Evolutionary conservation across 2,329 filamentous ascomycete genomes (phyloP).

Genomic region (Tolypocladium sp.): DNA sequence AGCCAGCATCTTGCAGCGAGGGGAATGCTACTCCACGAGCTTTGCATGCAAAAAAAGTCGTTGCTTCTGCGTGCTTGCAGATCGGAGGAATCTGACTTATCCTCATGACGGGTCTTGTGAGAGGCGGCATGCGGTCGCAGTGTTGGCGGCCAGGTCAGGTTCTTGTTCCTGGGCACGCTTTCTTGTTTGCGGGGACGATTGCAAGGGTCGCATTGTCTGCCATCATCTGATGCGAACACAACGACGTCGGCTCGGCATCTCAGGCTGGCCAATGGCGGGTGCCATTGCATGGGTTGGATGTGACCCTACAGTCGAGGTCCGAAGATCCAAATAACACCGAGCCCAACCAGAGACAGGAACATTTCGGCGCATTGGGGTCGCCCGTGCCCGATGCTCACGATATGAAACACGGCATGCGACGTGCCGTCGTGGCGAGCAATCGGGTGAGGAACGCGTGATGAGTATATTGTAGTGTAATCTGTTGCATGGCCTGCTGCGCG

Average conservation of each 20-base stretch:
- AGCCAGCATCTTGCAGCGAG: not conserved
- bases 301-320: not conserved
- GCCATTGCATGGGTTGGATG: not conserved
- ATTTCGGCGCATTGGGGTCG: not conserved
- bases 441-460: not conserved
- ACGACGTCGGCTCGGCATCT: not conserved
- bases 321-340: not conserved
- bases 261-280: not conserved
- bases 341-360: not conserved
- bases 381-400: not conserved
- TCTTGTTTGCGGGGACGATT: not conserved
- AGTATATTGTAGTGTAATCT: not conserved
- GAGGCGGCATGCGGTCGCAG: not conserved
- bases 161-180: not conserved
- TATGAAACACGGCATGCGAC: not conserved
- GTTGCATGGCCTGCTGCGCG: not conserved
- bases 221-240: constrained; percentile 3
- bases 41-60: not conserved
- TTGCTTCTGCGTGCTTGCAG: not conserved
- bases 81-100: not conserved
- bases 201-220: not conserved
- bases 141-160: not conserved
- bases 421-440: not conserved
- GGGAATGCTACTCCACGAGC: not conserved
- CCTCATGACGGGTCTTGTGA: not conserved